Evolutionary conservation across 164 flowering plant species (phyloP).

Genomic region (Nelumbo lutea): DNA sequence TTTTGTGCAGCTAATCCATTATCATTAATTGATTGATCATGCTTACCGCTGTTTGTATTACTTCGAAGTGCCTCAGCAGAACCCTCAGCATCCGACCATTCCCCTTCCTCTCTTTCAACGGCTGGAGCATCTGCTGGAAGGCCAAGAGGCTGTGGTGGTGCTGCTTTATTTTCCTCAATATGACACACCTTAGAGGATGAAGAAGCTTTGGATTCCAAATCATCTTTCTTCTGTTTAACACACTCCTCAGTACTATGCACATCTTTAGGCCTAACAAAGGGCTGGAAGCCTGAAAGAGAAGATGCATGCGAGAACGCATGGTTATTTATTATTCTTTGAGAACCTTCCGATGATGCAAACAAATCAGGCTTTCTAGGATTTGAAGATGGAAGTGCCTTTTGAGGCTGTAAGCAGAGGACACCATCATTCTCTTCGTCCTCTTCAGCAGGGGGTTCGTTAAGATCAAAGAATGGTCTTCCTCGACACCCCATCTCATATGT

Average conservation of each 20-base stretch:
- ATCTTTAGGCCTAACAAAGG: slow-evolving; percentile 56
- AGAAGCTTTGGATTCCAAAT: slow-evolving; percentile 18
- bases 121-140: slow-evolving; percentile 25
- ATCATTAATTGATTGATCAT: slow-evolving; percentile 19
- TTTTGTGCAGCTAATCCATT: slow-evolving; percentile 24
- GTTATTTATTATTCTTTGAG: slow-evolving; percentile 46
- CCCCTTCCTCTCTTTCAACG: slow-evolving; percentile 91
- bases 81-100: slow-evolving; percentile 83
- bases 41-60: slow-evolving; percentile 14
- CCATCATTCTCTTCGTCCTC: slow-evolving; percentile 53
- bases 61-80: slow-evolving; percentile 28
- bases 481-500: slow-evolving; percentile 74
- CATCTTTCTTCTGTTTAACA: slow-evolving; percentile 25
- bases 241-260: slow-evolving; percentile 22
- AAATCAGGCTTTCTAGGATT: slow-evolving; percentile 35
- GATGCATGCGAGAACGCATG: slow-evolving; percentile 77
- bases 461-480: slow-evolving; percentile 80
- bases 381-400: slow-evolving; percentile 50
- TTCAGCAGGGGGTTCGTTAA: slow-evolving; percentile 88
- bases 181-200: slow-evolving; percentile 24
- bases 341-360: slow-evolving; percentile 31
- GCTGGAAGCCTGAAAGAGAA: slow-evolving; percentile 87
- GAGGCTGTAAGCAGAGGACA: slow-evolving; percentile 49
- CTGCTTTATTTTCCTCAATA: slow-evolving; percentile 26
- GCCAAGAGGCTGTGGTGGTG: slow-evolving; percentile 18